Evolutionary conservation across 208 protist species (phyloP).

Genomic region (Entamoeba histolytica): DNA sequence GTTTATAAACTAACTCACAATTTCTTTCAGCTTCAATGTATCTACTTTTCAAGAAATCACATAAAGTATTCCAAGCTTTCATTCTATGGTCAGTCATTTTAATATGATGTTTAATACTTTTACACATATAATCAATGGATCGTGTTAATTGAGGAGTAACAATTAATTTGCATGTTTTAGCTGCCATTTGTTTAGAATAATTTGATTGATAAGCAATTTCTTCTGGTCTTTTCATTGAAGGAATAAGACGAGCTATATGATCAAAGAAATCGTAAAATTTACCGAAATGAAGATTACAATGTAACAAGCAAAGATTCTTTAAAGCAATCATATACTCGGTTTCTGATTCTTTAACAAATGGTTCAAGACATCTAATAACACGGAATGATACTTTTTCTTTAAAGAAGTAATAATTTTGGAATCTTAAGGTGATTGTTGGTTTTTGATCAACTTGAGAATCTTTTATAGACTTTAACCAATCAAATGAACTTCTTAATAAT

Average conservation of each 20-base stretch:
- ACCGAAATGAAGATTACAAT: not conserved
- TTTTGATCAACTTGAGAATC: not conserved
- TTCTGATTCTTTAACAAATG: not conserved
- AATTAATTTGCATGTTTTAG: not conserved
- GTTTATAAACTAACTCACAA: not conserved
- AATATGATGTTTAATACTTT: not conserved
- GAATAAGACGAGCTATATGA: not conserved
- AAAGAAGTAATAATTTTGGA: not conserved
- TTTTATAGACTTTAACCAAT: not conserved
- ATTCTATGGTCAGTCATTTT: not conserved
- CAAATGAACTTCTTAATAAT: not conserved
- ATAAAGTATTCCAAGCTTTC: not conserved
- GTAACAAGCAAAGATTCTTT: not conserved
- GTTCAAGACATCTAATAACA: not conserved
- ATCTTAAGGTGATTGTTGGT: not conserved
- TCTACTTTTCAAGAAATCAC: not conserved
- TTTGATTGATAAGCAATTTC: not conserved
- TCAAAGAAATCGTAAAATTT: not conserved
- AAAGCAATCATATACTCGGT: not conserved
- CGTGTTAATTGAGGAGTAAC: not conserved
- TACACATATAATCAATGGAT: not conserved
- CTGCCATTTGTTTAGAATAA: not conserved
- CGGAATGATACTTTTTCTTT: not conserved
- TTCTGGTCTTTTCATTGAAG: not conserved
- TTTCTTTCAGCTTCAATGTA: not conserved